Conservation (phyloP, 192 early-diverging fungal genomes). For the Dimargaris cristalligena region DNA sequence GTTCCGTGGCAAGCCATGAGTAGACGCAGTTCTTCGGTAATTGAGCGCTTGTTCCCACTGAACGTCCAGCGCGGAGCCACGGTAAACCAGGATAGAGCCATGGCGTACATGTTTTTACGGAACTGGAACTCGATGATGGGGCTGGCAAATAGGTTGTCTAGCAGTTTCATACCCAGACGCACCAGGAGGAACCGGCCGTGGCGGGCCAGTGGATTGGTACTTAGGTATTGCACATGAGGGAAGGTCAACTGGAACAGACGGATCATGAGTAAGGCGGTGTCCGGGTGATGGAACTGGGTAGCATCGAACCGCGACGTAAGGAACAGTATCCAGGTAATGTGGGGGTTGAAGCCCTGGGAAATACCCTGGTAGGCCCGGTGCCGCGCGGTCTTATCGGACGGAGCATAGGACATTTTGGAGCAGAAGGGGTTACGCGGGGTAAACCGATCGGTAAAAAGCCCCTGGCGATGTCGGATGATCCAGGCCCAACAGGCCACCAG, state of each 20-base stretch:
- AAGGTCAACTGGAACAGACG: constrained; percentile 70
- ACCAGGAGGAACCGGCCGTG: constrained; percentile 67
- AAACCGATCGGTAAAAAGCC: constrained; percentile 52
- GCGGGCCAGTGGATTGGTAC: constrained; percentile 54
- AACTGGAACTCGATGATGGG: constrained; percentile 45
- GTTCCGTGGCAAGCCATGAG: constrained; percentile 45
- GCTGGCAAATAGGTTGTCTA: constrained; percentile 45
- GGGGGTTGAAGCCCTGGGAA: constrained; percentile 46
- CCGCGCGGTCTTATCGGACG: constrained; percentile 62
- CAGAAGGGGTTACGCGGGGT: constrained; percentile 59
- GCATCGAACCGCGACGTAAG: constrained; percentile 69
- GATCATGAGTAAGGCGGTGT: constrained; percentile 56
- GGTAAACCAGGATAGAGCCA: constrained; percentile 75
- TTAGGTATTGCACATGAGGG: constrained; percentile 20
- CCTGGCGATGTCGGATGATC: constrained; percentile 55
- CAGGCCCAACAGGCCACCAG: constrained; percentile 73
- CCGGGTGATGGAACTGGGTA: constrained; percentile 49
- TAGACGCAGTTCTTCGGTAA: constrained; percentile 42
- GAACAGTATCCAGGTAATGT: constrained; percentile 76
- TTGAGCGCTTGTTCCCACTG: constrained; percentile 47
- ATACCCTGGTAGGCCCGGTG: constrained; percentile 40
- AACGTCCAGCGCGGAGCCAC: constrained; percentile 62
- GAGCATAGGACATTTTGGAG: constrained; percentile 80
- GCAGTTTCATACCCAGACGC: constrained; percentile 54
- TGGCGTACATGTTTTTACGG: constrained; percentile 41